A percentile compares a stretch with the other conserved stretches of the same genome.
phyloP scores from a whole-genome alignment of 1,139 yeast species.

The Candida smagusa region DNA sequence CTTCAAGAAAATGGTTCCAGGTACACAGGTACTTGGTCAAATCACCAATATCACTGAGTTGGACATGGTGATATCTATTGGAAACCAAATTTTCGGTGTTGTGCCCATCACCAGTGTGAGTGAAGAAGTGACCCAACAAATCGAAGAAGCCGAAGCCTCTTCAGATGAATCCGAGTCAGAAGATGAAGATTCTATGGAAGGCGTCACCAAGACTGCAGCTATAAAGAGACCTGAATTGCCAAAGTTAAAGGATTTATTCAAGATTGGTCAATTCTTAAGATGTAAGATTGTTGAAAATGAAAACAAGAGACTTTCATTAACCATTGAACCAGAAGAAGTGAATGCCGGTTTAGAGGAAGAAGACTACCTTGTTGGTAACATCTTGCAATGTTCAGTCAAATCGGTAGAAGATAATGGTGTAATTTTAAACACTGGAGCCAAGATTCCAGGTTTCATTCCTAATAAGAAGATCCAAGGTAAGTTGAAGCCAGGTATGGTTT shows the following conservation, averaged over 20 bases:
- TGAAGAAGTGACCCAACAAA: constrained; percentile 51
- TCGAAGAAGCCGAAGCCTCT: constrained; percentile 49
- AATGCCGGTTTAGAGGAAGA: constrained; percentile 61
- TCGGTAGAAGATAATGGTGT: constrained; percentile 93
- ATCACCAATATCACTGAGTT: constrained; percentile 55
- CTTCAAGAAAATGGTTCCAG: constrained; percentile 62
- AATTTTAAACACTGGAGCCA: constrained; percentile 66
- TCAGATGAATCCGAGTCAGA: constrained; percentile 44
- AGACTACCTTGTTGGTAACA: constrained; percentile 59
- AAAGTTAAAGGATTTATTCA: constrained; percentile 50
- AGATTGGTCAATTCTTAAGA: constrained; percentile 81
- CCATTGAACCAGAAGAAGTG: constrained; percentile 72
- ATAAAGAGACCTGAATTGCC: constrained; percentile 49
- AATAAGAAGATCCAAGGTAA: constrained; percentile 52
- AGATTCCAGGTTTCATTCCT: constrained; percentile 69
- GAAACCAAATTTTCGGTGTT: constrained; percentile 82
- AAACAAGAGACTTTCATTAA: constrained; percentile 63
- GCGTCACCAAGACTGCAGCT: constrained; percentile 26
- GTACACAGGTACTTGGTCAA: constrained; percentile 76
- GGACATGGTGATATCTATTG: constrained; percentile 68
- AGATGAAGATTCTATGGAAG: constrained; percentile 29
- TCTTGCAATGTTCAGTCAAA: constrained; percentile 72
- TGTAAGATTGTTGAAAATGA: constrained; percentile 57
- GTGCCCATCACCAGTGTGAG: constrained; percentile 77
- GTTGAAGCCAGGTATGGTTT: constrained; percentile 42